Base-by-base conservation (phyloP, 2,329 filamentous ascomycete species). In the Chrysosporium queenslandicum region DNA sequence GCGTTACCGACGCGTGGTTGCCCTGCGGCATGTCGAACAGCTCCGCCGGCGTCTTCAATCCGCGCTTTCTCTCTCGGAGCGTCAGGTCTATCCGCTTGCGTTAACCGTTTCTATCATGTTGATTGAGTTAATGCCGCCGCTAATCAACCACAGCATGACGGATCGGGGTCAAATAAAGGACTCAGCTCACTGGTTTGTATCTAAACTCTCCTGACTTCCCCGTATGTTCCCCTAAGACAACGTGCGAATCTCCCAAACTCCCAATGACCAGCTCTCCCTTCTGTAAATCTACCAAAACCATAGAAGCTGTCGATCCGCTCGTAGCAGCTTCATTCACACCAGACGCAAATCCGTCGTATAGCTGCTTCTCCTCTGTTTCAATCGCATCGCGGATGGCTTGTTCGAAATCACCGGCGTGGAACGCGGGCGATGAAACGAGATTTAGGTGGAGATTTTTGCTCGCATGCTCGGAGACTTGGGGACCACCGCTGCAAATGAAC, bases 201-300 rank as follows among this genome's bases (percentile, higher is more conserved):
- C 29, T 23, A 46, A 16, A 7, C 16, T 9, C n/a, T 36, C 34
- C 16, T 40, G 48, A 59, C 27, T 41, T 63, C 62, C 29, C 61
- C 58, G 63, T 60, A n/a, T 61, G 59, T 53, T 67, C 62, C 2
- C 63, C 66, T 18, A 68, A 48, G 20, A 66, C 58, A 45, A 66
- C 63, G 58, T 67, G 65, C 42, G 66, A 67, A 54, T 68, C 66
- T 11, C 66, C 66, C 8, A 68, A 56, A 46, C 67, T 68, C 20
- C 61, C 64, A 37, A 66, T 61, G 2, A 67, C 48, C 50, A 67
- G 41, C 14, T 68, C 58, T 3, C 64, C 64, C 46, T 58, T 58
- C 2, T 60, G 64, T 41, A 67, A 52, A 49, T 68, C 66, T 36
- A 67, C 52, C 25, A 67, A 56, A 50, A 63, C 66, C 21, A 67